A percentile compares a stretch with the other conserved stretches of the same genome.
Conservation (phyloP, 2,329 filamentous ascomycete species). For the Penicillium capsulatum region DNA sequence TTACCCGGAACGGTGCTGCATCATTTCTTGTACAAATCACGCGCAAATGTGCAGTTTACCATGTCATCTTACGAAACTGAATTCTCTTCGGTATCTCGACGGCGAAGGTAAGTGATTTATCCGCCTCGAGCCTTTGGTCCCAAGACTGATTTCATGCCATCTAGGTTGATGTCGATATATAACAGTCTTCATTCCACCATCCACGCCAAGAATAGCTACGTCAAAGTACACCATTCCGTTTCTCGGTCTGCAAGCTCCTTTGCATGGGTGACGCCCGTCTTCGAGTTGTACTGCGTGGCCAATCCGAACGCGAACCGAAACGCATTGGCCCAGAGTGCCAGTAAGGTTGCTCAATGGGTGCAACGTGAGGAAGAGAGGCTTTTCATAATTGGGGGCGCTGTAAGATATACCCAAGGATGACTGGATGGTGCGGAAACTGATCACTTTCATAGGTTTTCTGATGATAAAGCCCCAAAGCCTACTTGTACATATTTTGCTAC, state of each 20-base stretch:
- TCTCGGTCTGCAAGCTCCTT: conserved; percentile 72
- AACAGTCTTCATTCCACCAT: conserved; percentile 76
- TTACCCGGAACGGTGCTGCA: conserved; percentile 74
- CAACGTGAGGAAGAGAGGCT: conserved; percentile 86
- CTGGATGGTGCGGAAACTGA: conserved; percentile 4
- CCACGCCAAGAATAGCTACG: conserved; percentile 77
- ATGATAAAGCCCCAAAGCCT: neutral
- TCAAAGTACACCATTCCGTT: conserved; percentile 80
- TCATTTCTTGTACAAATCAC: conserved; percentile 95
- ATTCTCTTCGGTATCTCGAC: conserved; percentile 58
- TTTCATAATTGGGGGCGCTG: conserved; percentile 96
- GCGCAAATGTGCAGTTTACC: conserved; percentile 89
- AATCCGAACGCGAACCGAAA: conserved; percentile 61
- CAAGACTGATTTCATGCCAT: conserved; percentile 1
- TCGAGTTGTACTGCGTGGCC: conserved; percentile 94
- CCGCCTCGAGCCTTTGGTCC: neutral
- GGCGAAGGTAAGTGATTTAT: conserved; percentile 51
- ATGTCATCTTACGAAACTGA: conserved; percentile 77
- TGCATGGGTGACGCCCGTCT: conserved; percentile 85
- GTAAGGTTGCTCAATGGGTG: conserved; percentile 87
- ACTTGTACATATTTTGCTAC: neutral
- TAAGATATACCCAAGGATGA: conserved; percentile 38
- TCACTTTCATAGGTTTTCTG: conserved; percentile 23
- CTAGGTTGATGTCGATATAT: conserved; percentile 74
- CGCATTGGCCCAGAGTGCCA: conserved; percentile 77